Evolutionary conservation across 108 stramenopile genomes (phyloP).

Genomic region (Fragilariopsis cylindrus): DNA sequence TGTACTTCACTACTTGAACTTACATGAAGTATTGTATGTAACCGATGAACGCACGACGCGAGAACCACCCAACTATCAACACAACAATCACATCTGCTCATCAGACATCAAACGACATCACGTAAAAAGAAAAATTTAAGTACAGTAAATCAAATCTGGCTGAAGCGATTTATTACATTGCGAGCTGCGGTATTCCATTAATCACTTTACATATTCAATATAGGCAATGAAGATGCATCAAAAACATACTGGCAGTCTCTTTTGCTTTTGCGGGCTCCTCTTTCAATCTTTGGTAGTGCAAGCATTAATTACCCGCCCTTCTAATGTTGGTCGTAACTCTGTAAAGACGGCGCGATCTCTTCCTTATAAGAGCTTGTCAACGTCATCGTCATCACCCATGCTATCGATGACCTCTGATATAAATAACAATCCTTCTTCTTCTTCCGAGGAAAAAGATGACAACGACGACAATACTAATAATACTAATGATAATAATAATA

Average conservation of each 20-base stretch:
- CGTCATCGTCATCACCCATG: background rate
- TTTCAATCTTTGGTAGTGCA: background rate
- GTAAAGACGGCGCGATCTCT: background rate
- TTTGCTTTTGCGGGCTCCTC: slow-evolving; percentile 4
- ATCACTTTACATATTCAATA: slow-evolving; percentile 87
- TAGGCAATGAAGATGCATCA: background rate
- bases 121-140: too few species aligned
- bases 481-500: background rate
- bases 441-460: background rate
- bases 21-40: too few species aligned
- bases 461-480: background rate
- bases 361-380: background rate
- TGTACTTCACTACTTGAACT: too few species aligned
- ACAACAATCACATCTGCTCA: too few species aligned
- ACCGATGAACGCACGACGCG: too few species aligned
- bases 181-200: slow-evolving; percentile 86
- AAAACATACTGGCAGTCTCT: background rate
- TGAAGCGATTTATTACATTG: slow-evolving; percentile 88
- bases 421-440: slow-evolving; percentile 1
- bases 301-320: background rate
- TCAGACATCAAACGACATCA: too few species aligned
- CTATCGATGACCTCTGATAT: background rate
- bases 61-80: too few species aligned
- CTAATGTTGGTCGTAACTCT: background rate
- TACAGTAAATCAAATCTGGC: slow-evolving; percentile 51